A percentile compares a stretch with the other conserved stretches of the same genome.
These are phyloP conservation scores for Angophora floribunda DNA, from an alignment of 345 rosid genomes.

Conservation along the genomic window DNA sequence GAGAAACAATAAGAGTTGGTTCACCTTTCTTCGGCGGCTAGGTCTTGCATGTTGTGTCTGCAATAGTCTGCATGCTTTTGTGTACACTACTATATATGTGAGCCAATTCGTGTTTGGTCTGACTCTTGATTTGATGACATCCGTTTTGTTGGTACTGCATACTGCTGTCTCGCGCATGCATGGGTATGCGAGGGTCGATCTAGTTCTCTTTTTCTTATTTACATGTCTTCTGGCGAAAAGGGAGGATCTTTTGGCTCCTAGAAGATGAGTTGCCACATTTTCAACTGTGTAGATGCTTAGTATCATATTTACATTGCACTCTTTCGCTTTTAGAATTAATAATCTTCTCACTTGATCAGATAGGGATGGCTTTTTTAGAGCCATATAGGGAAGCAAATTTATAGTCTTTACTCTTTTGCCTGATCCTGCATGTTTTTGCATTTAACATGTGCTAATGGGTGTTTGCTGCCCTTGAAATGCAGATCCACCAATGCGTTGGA, in stretches of 20 bases:
- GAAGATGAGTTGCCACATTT: background rate
- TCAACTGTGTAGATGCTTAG: background rate
- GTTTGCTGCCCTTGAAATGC: background rate
- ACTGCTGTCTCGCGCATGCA: background rate
- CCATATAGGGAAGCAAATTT: background rate
- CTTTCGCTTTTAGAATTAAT: background rate
- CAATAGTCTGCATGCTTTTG: background rate
- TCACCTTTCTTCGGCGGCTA: background rate
- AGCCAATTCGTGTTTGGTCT: background rate
- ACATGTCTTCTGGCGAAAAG: background rate
- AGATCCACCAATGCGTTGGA: background rate
- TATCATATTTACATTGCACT: background rate
- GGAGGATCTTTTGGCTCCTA: background rate
- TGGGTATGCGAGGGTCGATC: background rate
- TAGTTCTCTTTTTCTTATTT: background rate
- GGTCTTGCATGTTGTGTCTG: background rate
- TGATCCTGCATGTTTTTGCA: background rate
- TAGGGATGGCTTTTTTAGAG: background rate
- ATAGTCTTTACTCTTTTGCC: background rate
- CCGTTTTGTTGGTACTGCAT: background rate
- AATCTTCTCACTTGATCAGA: background rate
- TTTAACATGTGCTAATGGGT: background rate
- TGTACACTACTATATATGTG: background rate
- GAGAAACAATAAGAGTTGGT: background rate
- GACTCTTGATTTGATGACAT: background rate